Evolutionary conservation across 495 filamentous ascomycete genomes (phyloP).

Genomic region (Neurospora cerealis): DNA sequence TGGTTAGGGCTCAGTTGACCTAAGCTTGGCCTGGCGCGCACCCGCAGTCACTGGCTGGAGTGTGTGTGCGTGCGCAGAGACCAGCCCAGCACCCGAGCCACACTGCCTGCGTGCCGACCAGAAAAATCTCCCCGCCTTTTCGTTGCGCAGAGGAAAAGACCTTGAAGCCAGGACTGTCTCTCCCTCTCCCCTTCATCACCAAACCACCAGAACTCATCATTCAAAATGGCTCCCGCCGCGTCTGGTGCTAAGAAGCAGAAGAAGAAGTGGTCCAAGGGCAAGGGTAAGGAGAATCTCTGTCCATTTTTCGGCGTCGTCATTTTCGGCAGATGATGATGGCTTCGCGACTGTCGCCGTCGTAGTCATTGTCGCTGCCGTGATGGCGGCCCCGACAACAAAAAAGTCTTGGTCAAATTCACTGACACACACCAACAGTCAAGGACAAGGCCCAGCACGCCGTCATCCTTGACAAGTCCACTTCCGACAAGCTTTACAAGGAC

Average conservation of each 20-base stretch:
- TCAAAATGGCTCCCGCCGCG: conserved; percentile 63
- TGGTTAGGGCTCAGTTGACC: conserved; percentile 31
- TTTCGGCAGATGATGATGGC: conserved; percentile 26
- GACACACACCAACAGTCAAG: conserved; percentile 62
- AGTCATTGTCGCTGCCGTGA: neutral
- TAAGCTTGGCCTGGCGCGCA: conserved; percentile 13
- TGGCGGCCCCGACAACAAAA: neutral
- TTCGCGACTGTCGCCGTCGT: conserved; percentile 30
- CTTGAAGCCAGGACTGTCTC: conserved; percentile 7
- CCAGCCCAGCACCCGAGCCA: conserved; percentile 3
- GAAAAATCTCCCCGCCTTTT: conserved; percentile 34
- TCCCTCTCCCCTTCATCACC: conserved; percentile 17
- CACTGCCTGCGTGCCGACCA: conserved; percentile 1
- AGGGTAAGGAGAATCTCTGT: conserved; percentile 33
- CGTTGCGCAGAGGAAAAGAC: conserved; percentile 22
- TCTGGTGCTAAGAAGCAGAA: conserved; percentile 94
- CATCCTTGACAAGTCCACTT: conserved; percentile 67
- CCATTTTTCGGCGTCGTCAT: conserved; percentile 1
- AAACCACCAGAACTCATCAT: conserved; percentile 31
- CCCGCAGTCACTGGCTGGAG: neutral
- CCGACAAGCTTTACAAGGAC: conserved; percentile 93
- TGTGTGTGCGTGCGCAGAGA: neutral
- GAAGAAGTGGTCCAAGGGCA: conserved; percentile 99
- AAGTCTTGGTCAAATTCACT: neutral
- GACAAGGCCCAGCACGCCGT: conserved; percentile 99